A percentile compares a stretch with the other conserved stretches of the same genome.
Conservation (phyloP, 352 stramenopile genomes). For the Phytophthora tentaculata region DNA sequence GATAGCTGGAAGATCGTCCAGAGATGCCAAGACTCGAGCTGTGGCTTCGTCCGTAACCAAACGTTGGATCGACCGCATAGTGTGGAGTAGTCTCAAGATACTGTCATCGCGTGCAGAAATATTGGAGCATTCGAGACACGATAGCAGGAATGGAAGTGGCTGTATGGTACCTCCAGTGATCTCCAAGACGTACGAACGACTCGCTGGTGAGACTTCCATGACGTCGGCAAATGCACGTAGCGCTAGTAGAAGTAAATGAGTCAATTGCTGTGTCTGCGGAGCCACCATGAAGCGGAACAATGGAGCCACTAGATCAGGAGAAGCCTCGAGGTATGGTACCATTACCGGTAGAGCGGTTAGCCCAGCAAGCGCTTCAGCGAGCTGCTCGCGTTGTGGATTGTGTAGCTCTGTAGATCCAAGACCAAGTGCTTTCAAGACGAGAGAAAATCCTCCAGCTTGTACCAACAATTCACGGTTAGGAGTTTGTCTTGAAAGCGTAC, state of each 20-base stretch:
- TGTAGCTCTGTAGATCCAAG: constrained; percentile 20
- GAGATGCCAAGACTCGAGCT: constrained; percentile 34
- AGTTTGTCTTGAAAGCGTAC: constrained; percentile 24
- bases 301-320: constrained; percentile 52
- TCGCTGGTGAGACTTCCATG: constrained; percentile 51
- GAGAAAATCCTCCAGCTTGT: constrained; percentile 41
- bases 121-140: constrained; percentile 46
- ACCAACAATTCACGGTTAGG: constrained; percentile 39
- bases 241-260: constrained; percentile 42
- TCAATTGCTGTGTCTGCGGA: constrained; percentile 36
- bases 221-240: constrained; percentile 62
- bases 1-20: constrained; percentile 44
- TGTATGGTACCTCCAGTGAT: constrained; percentile 37
- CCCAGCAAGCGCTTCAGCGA: constrained; percentile 29
- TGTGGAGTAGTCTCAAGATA: constrained; percentile 44
- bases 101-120: constrained; percentile 19
- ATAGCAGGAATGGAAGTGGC: constrained; percentile 48
- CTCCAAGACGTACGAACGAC: constrained; percentile 46
- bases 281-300: constrained; percentile 64
- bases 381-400: constrained; percentile 20
- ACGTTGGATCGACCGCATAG: constrained; percentile 58
- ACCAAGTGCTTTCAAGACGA: constrained; percentile 43
- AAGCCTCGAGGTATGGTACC: constrained; percentile 19
- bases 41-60: constrained; percentile 64
- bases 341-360: constrained; percentile 23